These are phyloP conservation scores for Scopulariopsis brevicaulis DNA, from an alignment of 2,329 filamentous ascomycete species.

Conservation along the genomic window DNA sequence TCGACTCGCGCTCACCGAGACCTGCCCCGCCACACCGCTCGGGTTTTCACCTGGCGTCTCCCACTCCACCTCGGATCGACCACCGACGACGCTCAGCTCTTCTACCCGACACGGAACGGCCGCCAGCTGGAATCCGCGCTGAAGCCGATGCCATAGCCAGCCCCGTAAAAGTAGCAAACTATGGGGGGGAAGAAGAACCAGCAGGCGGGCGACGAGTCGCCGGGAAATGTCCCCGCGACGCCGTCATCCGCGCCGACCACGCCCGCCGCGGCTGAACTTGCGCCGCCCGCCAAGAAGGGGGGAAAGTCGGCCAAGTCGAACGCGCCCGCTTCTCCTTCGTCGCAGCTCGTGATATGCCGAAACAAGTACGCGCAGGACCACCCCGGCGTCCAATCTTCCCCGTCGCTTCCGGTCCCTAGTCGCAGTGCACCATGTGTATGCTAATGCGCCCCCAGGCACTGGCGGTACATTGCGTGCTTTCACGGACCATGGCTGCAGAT, in stretches of 20 bases:
- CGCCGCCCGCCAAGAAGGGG: background rate
- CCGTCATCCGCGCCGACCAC: background rate
- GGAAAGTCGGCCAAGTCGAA: background rate
- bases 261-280: background rate
- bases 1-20: background rate
- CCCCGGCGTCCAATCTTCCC: background rate
- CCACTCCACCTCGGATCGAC: background rate
- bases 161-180: background rate
- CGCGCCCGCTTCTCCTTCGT: background rate
- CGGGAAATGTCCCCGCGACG: background rate
- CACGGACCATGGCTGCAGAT: constrained; percentile 77
- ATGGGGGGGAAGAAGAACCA: background rate
- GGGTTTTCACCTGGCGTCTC: background rate
- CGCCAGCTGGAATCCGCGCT: background rate
- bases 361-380: constrained; percentile 1
- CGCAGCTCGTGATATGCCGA: constrained; percentile 3
- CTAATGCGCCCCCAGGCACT: constrained; percentile 46
- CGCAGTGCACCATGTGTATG: background rate
- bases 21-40: background rate
- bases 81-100: background rate
- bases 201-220: background rate
- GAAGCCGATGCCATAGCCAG: background rate
- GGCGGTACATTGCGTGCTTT: constrained; percentile 75
- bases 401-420: background rate
- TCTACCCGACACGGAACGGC: background rate